Percentiles rank a stretch among this genome's conserved stretches.
phyloP scores from a whole-genome alignment of 768 basidiomycete species.

The Auricularia cornea region DNA sequence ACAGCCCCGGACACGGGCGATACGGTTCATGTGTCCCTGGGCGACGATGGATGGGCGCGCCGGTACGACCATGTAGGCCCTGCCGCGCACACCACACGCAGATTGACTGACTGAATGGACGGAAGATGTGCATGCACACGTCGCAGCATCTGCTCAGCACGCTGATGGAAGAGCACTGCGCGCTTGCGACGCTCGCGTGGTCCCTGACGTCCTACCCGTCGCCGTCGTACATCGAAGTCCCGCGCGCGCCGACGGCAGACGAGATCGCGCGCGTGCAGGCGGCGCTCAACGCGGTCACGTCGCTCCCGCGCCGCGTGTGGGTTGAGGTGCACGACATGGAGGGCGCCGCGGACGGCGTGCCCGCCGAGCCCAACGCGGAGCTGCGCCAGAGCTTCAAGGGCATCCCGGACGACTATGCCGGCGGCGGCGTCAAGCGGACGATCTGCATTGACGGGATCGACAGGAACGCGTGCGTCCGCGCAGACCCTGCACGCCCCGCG shows the following conservation, averaged over 20 bases:
- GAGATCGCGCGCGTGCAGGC: constrained; percentile 57
- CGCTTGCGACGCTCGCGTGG: constrained; percentile 72
- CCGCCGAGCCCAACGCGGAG: neutral
- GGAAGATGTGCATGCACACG: constrained; percentile 76
- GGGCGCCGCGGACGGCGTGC: constrained; percentile 2
- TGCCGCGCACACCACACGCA: neutral
- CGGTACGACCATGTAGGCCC: constrained; percentile 64
- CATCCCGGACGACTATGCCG: constrained; percentile 55
- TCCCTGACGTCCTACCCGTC: constrained; percentile 60
- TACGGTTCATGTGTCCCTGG: constrained; percentile 36
- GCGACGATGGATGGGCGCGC: constrained; percentile 50
- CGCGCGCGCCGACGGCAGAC: constrained; percentile 53
- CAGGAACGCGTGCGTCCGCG: constrained; percentile 55
- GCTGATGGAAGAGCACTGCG: constrained; percentile 55
- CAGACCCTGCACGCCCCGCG: no score
- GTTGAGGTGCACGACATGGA: constrained; percentile 71
- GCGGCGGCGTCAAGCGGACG: constrained; percentile 55
- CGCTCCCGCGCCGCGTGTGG: constrained; percentile 53
- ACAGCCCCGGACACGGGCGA: constrained; percentile 41
- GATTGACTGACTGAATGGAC: neutral
- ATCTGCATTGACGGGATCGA: constrained; percentile 79
- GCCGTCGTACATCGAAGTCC: constrained; percentile 71
- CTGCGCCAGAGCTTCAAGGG: constrained; percentile 22
- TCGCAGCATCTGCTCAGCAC: constrained; percentile 79
- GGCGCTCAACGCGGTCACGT: constrained; percentile 56